These are phyloP conservation scores for Cucurbita pepo DNA, from an alignment of 306 rosid genomes.

Conservation along the genomic window DNA sequence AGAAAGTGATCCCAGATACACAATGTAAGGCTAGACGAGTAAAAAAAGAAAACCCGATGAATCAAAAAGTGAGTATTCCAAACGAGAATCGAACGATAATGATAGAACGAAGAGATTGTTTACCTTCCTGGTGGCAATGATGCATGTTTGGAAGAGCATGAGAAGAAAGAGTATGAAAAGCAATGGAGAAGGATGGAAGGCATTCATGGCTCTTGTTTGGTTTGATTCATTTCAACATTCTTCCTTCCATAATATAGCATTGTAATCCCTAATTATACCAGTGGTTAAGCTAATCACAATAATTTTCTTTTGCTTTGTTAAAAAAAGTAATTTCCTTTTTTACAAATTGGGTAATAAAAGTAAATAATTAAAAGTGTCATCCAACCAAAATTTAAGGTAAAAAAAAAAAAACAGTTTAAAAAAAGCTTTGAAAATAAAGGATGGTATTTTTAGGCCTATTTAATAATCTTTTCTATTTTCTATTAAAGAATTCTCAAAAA, in stretches of 20 bases:
- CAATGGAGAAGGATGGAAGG: not conserved
- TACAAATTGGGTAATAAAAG: not conserved
- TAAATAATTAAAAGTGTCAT: not conserved
- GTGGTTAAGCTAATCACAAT: not conserved
- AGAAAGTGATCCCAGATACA: not conserved
- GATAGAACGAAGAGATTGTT: not conserved
- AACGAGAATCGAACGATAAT: too few relatives aligned
- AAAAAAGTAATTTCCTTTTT: too few relatives aligned
- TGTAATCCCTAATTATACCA: not conserved
- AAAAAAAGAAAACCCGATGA: not conserved
- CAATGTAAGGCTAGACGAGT: not conserved
- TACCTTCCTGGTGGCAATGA: not conserved
- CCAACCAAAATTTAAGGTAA: not conserved
- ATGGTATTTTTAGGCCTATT: too few relatives aligned
- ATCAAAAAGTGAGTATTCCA: not conserved
- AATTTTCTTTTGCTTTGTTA: not conserved
- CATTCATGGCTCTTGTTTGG: not conserved
- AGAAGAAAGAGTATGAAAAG: not conserved
- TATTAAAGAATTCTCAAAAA: too few relatives aligned
- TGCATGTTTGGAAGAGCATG: not conserved
- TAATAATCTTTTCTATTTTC: not conserved
- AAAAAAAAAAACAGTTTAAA: too few relatives aligned
- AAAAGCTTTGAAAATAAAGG: not conserved
- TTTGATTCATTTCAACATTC: not conserved
- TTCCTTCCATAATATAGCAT: not conserved